A percentile compares a stretch with the other conserved stretches of the same genome.
phyloP scores from a whole-genome alignment of 31 red algal species.

The Asparagopsis taxiformis region DNA sequence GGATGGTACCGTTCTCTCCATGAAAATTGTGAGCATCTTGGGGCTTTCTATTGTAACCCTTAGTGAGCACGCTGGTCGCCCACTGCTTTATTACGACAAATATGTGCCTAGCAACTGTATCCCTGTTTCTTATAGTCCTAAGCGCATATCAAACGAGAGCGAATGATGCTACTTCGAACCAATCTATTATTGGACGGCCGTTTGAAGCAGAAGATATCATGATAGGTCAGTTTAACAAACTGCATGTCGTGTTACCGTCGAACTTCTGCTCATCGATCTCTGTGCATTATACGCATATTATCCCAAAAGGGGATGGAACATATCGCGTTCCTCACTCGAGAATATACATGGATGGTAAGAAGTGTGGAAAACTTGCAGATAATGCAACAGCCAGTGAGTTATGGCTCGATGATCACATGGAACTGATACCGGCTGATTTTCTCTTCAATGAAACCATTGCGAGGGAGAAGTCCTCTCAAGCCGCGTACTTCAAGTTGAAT shows the following conservation, averaged over 20 bases:
- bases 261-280: conserved; percentile 16
- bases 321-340: conserved; percentile 47
- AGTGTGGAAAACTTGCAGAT: conserved; percentile 14
- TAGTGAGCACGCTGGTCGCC: neutral
- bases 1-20: no score
- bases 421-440: conserved; percentile 30
- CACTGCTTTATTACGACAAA: neutral
- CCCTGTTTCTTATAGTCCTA: neutral
- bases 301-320: conserved; percentile 21
- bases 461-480: conserved; percentile 5
- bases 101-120: neutral
- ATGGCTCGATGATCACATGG: conserved; percentile 35
- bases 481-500: conserved; percentile 16
- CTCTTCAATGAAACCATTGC: conserved; percentile 29
- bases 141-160: neutral
- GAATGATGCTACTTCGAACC: neutral
- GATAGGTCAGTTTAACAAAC: conserved; percentile 13
- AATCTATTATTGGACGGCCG: neutral
- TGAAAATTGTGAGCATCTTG: neutral
- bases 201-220: conserved; percentile 24
- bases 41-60: neutral
- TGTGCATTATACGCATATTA: conserved; percentile 27
- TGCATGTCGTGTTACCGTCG: conserved; percentile 7
- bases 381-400: conserved; percentile 44
- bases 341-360: conserved; percentile 35